Evolutionary conservation across 1,284 basidiomycete species (phyloP), one percentile per base, ranked within the genome.

Genomic region (Flammula alnicola): DNA sequence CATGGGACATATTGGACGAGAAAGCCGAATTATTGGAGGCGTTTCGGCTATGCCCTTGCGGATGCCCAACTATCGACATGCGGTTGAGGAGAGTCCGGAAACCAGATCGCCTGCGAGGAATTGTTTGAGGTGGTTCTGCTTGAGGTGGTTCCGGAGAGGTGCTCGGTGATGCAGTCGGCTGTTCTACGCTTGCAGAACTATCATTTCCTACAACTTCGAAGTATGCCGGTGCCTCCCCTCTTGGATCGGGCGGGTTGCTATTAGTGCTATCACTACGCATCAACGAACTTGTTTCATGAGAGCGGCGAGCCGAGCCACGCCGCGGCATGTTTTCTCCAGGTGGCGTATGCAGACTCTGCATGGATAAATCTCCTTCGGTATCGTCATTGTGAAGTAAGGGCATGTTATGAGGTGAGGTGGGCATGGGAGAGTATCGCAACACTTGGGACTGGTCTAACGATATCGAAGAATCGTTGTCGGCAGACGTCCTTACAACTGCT

Each of bases 181-280:
- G 22, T 10, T 29, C 37, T 20, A 20, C 32, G 9, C 32, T 19
- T 8, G 27, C 39, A 7, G 31, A 35, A 36, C 32, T 37, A 7
- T 44, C 35, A 11, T 49, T 53, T 7, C 70, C 67, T 5, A 81
- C 67, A 12, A 77, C 79, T 64, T 88, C 85, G 43, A 76, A 77
- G 63, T 89, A 88, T 0, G 84, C 64, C 5, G 86, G 86, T 7
- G 83, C 81, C 35, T 81, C 78, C 20, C 82, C 87, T 51, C 80
- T 68, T 4, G 77, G 73, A 56, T 74, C 71, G 17, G 57, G 40
- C 7, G 27, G 33, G 14, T 54, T 58, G 32, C 55, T 59, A 35
- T 69, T 64, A 1, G 62, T 54, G 5, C 52, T 37, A 44, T 58
- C 59, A 37, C 54, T 63, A 26, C 56, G 63, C 45, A 66, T 58